Base-by-base conservation (phyloP, 768 basidiomycete genomes). In the Suillus paluster region DNA sequence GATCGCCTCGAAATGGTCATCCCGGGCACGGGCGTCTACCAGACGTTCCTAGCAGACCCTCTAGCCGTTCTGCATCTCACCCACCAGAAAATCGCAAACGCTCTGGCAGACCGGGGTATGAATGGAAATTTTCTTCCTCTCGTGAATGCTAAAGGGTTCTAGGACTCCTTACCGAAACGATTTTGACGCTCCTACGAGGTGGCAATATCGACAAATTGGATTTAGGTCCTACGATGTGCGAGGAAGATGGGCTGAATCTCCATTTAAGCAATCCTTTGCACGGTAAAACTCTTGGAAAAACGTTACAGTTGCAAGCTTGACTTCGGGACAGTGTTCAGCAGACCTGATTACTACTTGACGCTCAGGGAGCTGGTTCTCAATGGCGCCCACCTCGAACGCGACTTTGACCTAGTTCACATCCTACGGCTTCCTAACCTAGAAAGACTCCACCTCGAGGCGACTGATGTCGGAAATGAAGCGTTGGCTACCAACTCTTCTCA, bases 391-490 rank as follows among this genome's bases (percentile, higher is more conserved):
- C 70, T 89, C 8, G 60, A n/a, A 34, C 66, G 74, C 33, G 81
- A 87, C 65, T 76, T 77, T 48, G 83, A 86, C 63, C 67, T 90
- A 19, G 71, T 76, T 15, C 73, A 83, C 59, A 79, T 89, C 23
- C 83, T 84, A 59, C 82, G 81, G 62, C 79, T 89, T 17, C 85
- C 83, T 4, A 78, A 75, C 50, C 79, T 89, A 12, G 70, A 78
- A 5, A 75, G 70, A 14, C 75, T 89, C 36, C 69, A 77, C 42
- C 72, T 88, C 23, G 79, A 82, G 66, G 78, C 82, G 61, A 86
- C 86, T 10, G 79, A 80, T 12, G 83, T 89, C 38, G 79, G 83
- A 42, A 86, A 89, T 66, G 87, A 89, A 80, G 84, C 81, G 88
- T 88, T 53, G 83, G 68, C 21, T 36, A 25, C 41, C 56, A 57